These are phyloP conservation scores for Lodderomyces parapsilosis DNA, from an alignment of 1,139 yeast genomes.

Conservation along the genomic window DNA sequence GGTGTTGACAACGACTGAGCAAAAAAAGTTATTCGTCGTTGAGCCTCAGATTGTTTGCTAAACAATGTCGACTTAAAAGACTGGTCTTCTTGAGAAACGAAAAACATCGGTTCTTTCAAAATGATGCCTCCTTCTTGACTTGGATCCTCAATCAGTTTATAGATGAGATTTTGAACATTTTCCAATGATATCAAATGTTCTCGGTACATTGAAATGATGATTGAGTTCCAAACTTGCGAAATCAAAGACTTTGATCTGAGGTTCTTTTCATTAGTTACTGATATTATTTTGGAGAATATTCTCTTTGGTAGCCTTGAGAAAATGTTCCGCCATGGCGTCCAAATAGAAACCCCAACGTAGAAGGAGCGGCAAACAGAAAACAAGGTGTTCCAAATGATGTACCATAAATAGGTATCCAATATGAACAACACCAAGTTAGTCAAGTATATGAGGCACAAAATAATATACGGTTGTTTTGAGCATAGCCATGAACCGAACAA, in stretches of 20 bases:
- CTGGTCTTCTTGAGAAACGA: slow-evolving; percentile 52
- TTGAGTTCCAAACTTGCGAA: slow-evolving; percentile 53
- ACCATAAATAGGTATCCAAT: slow-evolving; percentile 57
- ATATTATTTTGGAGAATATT: slow-evolving; percentile 44
- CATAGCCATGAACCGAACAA: slow-evolving; percentile 44
- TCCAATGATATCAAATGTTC: slow-evolving; percentile 53
- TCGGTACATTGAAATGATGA: slow-evolving; percentile 55
- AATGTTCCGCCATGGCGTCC: slow-evolving; percentile 60
- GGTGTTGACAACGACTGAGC: slow-evolving; percentile 56
- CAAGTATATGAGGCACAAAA: slow-evolving; percentile 34
- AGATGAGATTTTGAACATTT: slow-evolving; percentile 47
- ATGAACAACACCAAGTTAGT: slow-evolving; percentile 50
- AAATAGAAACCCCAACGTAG: slow-evolving; percentile 51
- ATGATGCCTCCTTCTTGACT: slow-evolving; percentile 24
- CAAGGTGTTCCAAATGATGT: slow-evolving; percentile 51
- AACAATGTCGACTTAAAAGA: slow-evolving; percentile 34
- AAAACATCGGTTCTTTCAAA: slow-evolving; percentile 48
- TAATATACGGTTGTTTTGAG: slow-evolving; percentile 36
- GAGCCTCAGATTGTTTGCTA: slow-evolving; percentile 44
- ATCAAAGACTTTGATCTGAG: slow-evolving; percentile 37
- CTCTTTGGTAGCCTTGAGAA: slow-evolving; percentile 52
- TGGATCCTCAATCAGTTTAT: slow-evolving; percentile 32
- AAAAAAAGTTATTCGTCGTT: slow-evolving; percentile 51
- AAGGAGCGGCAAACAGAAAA: slow-evolving; percentile 51
- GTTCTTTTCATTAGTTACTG: slow-evolving; percentile 26